These are phyloP conservation scores for Calonectria pauciramosa DNA, from an alignment of 2,329 filamentous ascomycete species.

Conservation along the genomic window DNA sequence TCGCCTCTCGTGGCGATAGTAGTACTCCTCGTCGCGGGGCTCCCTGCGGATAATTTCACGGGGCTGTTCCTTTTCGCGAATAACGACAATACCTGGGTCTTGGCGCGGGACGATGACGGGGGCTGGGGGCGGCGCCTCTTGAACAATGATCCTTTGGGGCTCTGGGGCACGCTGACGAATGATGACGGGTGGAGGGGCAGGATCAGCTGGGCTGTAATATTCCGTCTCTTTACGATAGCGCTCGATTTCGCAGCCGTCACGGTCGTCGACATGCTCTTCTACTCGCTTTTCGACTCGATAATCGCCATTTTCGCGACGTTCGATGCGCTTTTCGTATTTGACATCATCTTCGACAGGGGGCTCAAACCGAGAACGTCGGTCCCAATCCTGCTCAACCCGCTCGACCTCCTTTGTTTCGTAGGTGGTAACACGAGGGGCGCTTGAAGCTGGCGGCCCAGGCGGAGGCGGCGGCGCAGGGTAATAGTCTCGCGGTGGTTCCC, in stretches of 20 bases:
- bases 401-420: conserved; percentile 54
- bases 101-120: conserved; percentile 64
- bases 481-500: conserved; percentile 44
- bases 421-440: conserved; percentile 50
- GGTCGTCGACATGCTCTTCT: conserved; percentile 64
- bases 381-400: conserved; percentile 60
- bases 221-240: conserved; percentile 74
- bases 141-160: conserved; percentile 71
- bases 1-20: conserved; percentile 63
- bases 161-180: conserved; percentile 69
- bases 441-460: conserved; percentile 42
- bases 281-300: conserved; percentile 65
- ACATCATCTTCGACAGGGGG: conserved; percentile 64
- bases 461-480: conserved; percentile 41
- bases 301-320: conserved; percentile 62
- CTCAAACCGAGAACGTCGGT: conserved; percentile 56
- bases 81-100: conserved; percentile 60
- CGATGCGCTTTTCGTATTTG: conserved; percentile 65
- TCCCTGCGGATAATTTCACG: conserved; percentile 54
- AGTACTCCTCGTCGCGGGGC: conserved; percentile 62
- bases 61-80: conserved; percentile 58
- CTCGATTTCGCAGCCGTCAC: conserved; percentile 65
- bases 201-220: conserved; percentile 68
- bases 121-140: conserved; percentile 67
- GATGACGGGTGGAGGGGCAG: conserved; percentile 63